A percentile compares a stretch with the other conserved stretches of the same genome.
These are phyloP conservation scores for carrot (Daucus carota) DNA, from an alignment of 129 eudicot species.

Conservation along the genomic window DNA sequence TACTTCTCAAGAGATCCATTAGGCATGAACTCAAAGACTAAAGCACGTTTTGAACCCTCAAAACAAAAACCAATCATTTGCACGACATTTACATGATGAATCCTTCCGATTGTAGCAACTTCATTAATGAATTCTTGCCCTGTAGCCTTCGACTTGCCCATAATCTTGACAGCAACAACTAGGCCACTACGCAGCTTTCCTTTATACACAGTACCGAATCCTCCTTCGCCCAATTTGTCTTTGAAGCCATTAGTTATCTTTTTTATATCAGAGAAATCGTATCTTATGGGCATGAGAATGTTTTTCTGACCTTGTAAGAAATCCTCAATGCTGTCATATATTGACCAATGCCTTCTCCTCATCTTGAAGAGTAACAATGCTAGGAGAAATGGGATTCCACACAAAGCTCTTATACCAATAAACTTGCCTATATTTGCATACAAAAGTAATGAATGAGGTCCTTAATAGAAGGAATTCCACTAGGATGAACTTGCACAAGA, in stretches of 20 bases:
- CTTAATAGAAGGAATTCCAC: neutral
- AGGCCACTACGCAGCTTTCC: neutral
- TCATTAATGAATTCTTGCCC: neutral
- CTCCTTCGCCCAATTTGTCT: neutral
- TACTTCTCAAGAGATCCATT: neutral
- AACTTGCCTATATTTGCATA: neutral
- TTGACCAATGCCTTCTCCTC: neutral
- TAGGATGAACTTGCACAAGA: too few relatives aligned
- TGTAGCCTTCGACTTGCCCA: neutral
- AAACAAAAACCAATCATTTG: neutral
- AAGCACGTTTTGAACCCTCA: neutral
- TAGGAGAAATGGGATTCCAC: neutral
- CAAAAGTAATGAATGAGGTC: neutral
- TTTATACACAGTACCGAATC: neutral
- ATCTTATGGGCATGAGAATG: neutral
- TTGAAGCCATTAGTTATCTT: neutral
- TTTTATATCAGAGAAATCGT: neutral
- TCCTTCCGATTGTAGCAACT: neutral
- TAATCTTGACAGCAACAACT: neutral
- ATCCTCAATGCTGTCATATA: neutral
- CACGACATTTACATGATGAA: neutral
- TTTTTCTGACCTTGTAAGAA: neutral
- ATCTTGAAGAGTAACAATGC: neutral
- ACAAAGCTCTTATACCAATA: neutral
- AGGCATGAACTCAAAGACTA: neutral